Evolutionary conservation across 2,329 filamentous ascomycete species (phyloP), one percentile per base, ranked within the genome.

Genomic region (Colletotrichum agaves): DNA sequence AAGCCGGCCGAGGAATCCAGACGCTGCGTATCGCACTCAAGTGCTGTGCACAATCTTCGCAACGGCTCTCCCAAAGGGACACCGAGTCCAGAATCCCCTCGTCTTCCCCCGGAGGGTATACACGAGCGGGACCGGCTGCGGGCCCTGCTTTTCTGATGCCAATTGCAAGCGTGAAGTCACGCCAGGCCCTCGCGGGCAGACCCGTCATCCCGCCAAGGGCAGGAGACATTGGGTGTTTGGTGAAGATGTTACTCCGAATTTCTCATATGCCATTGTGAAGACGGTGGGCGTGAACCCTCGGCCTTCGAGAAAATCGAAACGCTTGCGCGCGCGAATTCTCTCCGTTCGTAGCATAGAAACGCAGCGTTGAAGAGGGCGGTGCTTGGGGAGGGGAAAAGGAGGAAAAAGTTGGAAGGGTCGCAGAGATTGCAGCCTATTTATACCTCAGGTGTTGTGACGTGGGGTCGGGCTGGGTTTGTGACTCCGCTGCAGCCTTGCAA

Each of bases 1-100:
- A 52, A 79, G 75, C 70, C 44, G 33, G 72, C 67, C 69, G 72
- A 27, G 65, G 71, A 71, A 74, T 75, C 77, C 82, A 85, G 84
- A 94, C 89, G 93, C 93, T 88, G 92, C 92, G 91, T 93, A 96
- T 96, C 93, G 93, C 91, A 95, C 93, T 96, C 86, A 93, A 94
- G 92, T 93, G 89, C 90, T 89, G 78, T 79, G 83, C 88, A 94
- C 92, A 90, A 95, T 94, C 93, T 95, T 92, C 92, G 92, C 92
- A 94, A 91, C 86, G 90, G 89, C 93, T 93, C 66, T 91, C 91
- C 93, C 93, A 96, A 90, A 92, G 91, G 89, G 84, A 23, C 80
- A 77, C 77, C 73, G 77, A 68, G 69, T 69, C 70, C 71, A 39
- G 50, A 50, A 27, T 7, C 27, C 33, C 62, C 67, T 63, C 75